Conservation (phyloP, 1,284 basidiomycete genomes). For the Ganoderma meredithae region DNA sequence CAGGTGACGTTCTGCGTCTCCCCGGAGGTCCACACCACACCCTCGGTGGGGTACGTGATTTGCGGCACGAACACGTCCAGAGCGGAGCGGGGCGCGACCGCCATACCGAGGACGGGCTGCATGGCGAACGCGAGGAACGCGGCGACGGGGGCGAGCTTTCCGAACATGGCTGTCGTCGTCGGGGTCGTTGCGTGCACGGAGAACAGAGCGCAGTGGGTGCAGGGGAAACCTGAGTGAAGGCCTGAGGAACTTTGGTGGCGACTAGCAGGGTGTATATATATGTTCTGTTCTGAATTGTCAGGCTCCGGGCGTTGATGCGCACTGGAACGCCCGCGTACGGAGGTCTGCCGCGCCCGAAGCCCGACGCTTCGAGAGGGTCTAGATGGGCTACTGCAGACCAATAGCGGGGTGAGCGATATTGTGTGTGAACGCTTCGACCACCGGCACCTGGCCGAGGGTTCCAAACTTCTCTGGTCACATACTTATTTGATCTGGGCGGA, state of each 20-base stretch:
- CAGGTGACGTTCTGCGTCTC: slow-evolving; percentile 50
- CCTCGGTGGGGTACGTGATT: slow-evolving; percentile 44
- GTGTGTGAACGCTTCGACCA: not conserved
- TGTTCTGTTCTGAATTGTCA: not conserved
- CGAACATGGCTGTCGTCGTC: slow-evolving; percentile 16
- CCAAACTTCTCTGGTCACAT: not conserved
- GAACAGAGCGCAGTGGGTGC: not conserved
- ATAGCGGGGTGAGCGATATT: too few relatives aligned
- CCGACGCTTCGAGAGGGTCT: not conserved
- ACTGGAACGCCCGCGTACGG: not conserved
- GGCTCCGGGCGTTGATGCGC: not conserved
- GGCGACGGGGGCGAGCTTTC: slow-evolving; percentile 17
- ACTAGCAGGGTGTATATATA: not conserved
- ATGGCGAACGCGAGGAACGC: slow-evolving; percentile 21
- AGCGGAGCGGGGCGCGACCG: slow-evolving; percentile 13
- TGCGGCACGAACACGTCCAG: slow-evolving; percentile 52
- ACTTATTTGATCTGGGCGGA: not conserved
- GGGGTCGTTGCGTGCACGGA: slow-evolving; percentile 1
- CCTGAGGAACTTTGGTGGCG: not conserved
- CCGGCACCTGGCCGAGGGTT: not conserved
- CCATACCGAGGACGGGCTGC: slow-evolving; percentile 24
- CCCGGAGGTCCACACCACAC: slow-evolving; percentile 49
- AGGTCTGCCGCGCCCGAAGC: not conserved
- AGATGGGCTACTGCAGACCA: not conserved
- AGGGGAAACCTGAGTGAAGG: not conserved